Evolutionary conservation across 1,139 yeast species (phyloP).

Genomic region (Hemisphaericaspora xylanilytica): DNA sequence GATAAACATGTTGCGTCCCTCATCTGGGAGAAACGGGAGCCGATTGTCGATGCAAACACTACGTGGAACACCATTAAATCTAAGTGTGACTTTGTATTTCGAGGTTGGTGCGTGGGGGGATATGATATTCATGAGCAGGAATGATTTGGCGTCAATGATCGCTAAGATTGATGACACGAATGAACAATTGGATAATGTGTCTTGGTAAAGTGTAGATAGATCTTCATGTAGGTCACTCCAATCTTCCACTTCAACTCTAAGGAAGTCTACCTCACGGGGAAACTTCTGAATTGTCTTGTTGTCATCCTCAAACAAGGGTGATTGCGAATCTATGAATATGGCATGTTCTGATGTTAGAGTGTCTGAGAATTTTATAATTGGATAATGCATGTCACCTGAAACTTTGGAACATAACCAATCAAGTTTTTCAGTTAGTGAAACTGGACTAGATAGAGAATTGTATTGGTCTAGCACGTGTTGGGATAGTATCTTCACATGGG

Average conservation of each 20-base stretch:
- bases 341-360: conserved; percentile 16
- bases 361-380: conserved; percentile 25
- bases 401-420: conserved; percentile 47
- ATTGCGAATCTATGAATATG: conserved; percentile 10
- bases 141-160: conserved; percentile 21
- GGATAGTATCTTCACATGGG: conserved; percentile 17
- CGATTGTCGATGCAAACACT: conserved; percentile 49
- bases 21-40: conserved; percentile 29
- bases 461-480: conserved; percentile 22
- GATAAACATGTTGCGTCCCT: conserved; percentile 27
- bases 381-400: conserved; percentile 30
- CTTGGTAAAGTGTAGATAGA: conserved; percentile 44
- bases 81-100: conserved; percentile 34
- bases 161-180: conserved; percentile 66
- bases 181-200: conserved; percentile 68
- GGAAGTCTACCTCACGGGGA: conserved; percentile 20
- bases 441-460: conserved; percentile 13
- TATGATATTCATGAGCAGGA: conserved; percentile 16
- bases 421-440: conserved; percentile 23
- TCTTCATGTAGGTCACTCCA: conserved; percentile 20
- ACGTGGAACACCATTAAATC: conserved; percentile 61
- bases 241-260: conserved; percentile 14
- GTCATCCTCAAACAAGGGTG: conserved; percentile 1
- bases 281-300: conserved; percentile 12
- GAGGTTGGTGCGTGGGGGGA: conserved; percentile 27